Percentiles rank a stretch among this genome's conserved stretches.
Evolutionary conservation across 306 rosid genomes (phyloP).

Genomic region (Cicer arietinum): DNA sequence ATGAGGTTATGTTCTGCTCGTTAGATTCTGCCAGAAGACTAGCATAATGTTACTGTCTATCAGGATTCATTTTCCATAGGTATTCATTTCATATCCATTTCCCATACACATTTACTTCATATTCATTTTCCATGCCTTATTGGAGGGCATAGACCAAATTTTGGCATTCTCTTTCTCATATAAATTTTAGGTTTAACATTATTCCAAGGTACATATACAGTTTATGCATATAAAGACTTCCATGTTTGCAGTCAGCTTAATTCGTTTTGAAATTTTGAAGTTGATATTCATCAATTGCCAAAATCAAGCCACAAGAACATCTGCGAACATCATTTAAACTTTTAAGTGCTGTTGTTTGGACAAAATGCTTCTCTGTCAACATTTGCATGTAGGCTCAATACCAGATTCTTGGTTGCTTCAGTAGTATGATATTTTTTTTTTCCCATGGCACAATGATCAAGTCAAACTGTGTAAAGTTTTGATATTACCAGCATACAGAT

Average conservation of each 20-base stretch:
- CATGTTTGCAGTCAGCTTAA: background rate
- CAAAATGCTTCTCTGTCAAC: constrained; percentile 25
- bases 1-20: constrained; percentile 3
- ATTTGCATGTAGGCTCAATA: background rate
- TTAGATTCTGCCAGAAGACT: constrained; percentile 12
- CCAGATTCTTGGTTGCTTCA: background rate
- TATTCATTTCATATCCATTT: background rate
- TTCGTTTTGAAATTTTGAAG: constrained; percentile 10
- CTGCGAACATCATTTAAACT: constrained; percentile 10
- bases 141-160: constrained; percentile 28
- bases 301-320: background rate
- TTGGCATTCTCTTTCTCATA: constrained; percentile 15
- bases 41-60: background rate
- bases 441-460: background rate
- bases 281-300: constrained; percentile 6
- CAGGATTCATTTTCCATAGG: background rate
- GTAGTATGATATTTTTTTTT: background rate
- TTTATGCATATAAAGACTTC: background rate
- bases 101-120: background rate
- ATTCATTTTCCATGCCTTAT: background rate
- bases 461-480: constrained; percentile 4
- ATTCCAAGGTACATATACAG: background rate
- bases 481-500: constrained; percentile 8
- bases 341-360: constrained; percentile 23
- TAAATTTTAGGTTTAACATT: constrained; percentile 27